Evolutionary conservation across 2,329 filamentous ascomycete genomes (phyloP), one percentile per base, ranked within the genome.

Genomic region (Penicillium capsulatum): DNA sequence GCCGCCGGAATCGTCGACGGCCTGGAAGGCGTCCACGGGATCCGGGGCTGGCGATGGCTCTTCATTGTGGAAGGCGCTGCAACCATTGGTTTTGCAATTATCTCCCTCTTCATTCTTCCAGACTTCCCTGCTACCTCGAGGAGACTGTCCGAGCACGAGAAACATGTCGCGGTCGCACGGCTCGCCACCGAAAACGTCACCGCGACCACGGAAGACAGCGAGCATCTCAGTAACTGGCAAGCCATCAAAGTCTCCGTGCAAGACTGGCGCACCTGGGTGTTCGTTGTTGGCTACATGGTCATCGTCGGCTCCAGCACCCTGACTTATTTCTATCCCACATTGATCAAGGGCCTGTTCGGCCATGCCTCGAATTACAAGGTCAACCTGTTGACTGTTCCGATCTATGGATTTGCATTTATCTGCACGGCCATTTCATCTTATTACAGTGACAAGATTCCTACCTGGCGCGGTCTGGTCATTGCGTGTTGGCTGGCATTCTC

Each of bases 11-110:
- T 76, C 13, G 66, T 71, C 3, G 65, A 69, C 7, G 63, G 67
- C 7, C 61, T 76, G 42, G 71, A 75, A 9, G 68, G 66, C 1
- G 58, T 55, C 1, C 64, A 62, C 17, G 72, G 73, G 0, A 57
- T 76, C 1, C 59, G 61, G 1, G 72, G 73, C 1, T 76, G 73
- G 74, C 50, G 71, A 36, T 79, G 75, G 75, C 59, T 74, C 0
- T 76, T 76, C 40, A 71, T 73, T 22, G 59, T 69, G 8, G 65
- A 70, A 36, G 63, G 67, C 2, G 50, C 55, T 7, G 68, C 67
- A 1, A 77, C 73, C 1, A 61, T 73, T 11, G 65, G 67, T 0
- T 67, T 64, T 53, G 68, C 70, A 0, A 37, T 72, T 3, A 53
- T 70, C 4, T 55, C 69, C 0, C 53, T 56, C 9, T 75, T 74